phyloP scores from a whole-genome alignment of 1,139 yeast species.

The Diutina rugosa region DNA sequence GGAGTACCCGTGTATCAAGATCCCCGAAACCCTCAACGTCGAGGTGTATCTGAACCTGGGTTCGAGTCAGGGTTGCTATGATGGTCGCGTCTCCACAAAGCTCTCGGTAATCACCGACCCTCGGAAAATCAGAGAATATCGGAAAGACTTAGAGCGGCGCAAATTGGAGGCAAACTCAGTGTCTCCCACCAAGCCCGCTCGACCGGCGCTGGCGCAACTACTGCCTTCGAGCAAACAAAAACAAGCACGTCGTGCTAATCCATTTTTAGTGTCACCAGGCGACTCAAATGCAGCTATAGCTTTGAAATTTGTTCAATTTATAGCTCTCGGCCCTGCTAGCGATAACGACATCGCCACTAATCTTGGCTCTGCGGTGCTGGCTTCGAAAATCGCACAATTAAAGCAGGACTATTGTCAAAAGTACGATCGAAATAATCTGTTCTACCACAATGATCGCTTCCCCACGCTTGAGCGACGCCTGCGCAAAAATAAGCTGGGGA shows the following conservation, averaged over 20 bases:
- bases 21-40: conserved; percentile 1
- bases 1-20: conserved; percentile 1
- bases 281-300: conserved; percentile 13
- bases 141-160: neutral
- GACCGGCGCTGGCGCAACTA: neutral
- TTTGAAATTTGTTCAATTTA: conserved; percentile 18
- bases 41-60: conserved; percentile 1
- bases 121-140: neutral
- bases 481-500: neutral
- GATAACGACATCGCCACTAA: conserved; percentile 4
- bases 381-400: conserved; percentile 5
- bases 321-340: conserved; percentile 29
- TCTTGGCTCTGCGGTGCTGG: conserved; percentile 3
- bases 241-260: neutral
- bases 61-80: neutral
- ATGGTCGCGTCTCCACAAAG: neutral
- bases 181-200: neutral
- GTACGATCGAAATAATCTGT: conserved; percentile 20
- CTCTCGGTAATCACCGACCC: conserved; percentile 1
- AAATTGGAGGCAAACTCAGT: neutral
- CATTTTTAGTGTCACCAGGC: conserved; percentile 5
- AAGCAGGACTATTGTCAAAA: conserved; percentile 14
- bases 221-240: neutral
- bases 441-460: conserved; percentile 20
- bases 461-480: conserved; percentile 10